phyloP scores from a whole-genome alignment of 2,329 filamentous ascomycete genomes.

The Fusarium sp. region DNA sequence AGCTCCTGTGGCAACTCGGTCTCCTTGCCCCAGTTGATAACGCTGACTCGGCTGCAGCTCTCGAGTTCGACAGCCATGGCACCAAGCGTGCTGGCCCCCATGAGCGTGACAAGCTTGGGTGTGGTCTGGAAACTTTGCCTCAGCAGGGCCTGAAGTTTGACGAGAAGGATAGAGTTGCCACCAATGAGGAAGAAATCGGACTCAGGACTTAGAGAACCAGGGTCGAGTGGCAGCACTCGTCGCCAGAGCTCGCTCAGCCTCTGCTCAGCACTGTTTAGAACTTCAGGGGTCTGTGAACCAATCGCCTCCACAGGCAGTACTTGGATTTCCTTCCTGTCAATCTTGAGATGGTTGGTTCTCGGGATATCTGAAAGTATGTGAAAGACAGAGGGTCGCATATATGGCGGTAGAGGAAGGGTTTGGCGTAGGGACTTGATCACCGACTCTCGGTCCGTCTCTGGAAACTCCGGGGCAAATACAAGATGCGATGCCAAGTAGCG shows the following conservation, averaged over 20 bases:
- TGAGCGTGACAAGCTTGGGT: background rate
- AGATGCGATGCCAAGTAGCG: background rate
- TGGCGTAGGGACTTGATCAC: background rate
- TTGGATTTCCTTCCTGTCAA: constrained; percentile 4
- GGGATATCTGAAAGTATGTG: background rate
- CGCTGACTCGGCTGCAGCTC: background rate
- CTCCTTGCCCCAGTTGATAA: background rate
- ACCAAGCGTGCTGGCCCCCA: background rate
- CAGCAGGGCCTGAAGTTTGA: background rate
- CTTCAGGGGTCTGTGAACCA: background rate
- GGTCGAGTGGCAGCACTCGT: background rate
- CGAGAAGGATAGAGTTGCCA: constrained; percentile 1
- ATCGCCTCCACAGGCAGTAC: background rate
- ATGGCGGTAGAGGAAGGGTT: background rate
- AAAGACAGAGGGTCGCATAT: background rate
- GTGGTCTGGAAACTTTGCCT: background rate
- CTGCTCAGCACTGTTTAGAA: background rate
- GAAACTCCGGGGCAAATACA: background rate
- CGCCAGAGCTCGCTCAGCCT: constrained; percentile 1
- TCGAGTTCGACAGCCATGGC: background rate
- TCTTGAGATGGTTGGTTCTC: background rate
- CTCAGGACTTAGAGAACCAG: background rate
- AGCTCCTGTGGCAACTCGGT: background rate
- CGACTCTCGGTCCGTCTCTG: background rate
- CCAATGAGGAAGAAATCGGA: constrained; percentile 17